Conservation (phyloP, 1,284 basidiomycete species). For the Chalciporus piperatoides region DNA sequence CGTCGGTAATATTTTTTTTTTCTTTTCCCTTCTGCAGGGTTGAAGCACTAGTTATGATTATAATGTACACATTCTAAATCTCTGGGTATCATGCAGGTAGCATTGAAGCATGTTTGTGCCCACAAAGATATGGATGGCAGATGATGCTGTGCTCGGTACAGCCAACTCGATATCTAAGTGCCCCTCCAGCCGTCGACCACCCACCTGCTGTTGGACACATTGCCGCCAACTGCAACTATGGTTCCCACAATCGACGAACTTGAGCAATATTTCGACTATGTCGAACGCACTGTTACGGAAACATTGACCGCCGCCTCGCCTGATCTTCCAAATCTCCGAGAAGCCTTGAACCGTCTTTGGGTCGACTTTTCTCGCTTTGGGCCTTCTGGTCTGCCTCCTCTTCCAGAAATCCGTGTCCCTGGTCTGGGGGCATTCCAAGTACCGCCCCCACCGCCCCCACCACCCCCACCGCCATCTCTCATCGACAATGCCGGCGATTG, state of each 20-base stretch:
- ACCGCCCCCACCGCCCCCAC: constrained; percentile 58
- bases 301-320: constrained; percentile 56
- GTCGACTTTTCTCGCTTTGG: constrained; percentile 75
- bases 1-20: constrained; percentile 23
- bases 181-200: background rate
- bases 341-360: constrained; percentile 68
- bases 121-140: background rate
- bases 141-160: constrained; percentile 25
- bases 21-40: background rate
- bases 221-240: constrained; percentile 15
- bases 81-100: background rate
- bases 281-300: constrained; percentile 61
- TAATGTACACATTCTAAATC: no score
- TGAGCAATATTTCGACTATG: constrained; percentile 63
- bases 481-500: constrained; percentile 48
- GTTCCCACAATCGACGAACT: constrained; percentile 58
- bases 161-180: background rate
- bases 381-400: constrained; percentile 55
- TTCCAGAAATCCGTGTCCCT: constrained; percentile 62
- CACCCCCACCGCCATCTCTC: constrained; percentile 48
- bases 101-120: background rate
- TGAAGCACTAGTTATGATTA: background rate
- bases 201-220: background rate
- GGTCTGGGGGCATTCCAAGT: constrained; percentile 68
- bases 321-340: constrained; percentile 59